These are phyloP conservation scores for Ascoidea asiatica DNA, from an alignment of 805 yeast genomes.

Conservation along the genomic window DNA sequence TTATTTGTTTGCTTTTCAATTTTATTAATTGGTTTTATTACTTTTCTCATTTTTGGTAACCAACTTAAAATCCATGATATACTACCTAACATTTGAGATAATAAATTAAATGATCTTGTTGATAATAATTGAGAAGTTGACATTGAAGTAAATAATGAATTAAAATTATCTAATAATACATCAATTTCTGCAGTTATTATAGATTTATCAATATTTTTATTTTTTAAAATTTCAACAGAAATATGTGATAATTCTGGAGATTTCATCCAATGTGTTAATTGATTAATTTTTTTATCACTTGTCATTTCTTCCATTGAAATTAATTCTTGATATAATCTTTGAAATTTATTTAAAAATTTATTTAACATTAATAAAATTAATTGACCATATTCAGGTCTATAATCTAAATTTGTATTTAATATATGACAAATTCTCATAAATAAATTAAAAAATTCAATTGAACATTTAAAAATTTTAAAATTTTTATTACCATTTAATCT, in stretches of 20 bases:
- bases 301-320: conserved; percentile 6
- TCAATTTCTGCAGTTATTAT: conserved; percentile 17
- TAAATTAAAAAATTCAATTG: conserved; percentile 31
- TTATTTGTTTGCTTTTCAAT: conserved; percentile 1
- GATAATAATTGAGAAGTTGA: conserved; percentile 42
- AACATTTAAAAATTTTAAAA: conserved; percentile 24
- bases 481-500: conserved; percentile 4
- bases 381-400: conserved; percentile 39
- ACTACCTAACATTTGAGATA: conserved; percentile 40
- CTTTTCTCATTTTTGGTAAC: conserved; percentile 42
- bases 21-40: conserved; percentile 15
- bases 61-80: conserved; percentile 44
- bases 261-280: conserved; percentile 21
- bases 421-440: conserved; percentile 34
- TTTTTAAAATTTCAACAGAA: conserved; percentile 20
- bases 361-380: conserved; percentile 23
- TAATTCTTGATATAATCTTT: conserved; percentile 17
- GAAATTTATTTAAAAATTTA: conserved; percentile 23
- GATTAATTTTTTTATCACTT: conserved; percentile 9
- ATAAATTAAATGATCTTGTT: conserved; percentile 32
- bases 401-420: conserved; percentile 46
- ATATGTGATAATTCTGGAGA: conserved; percentile 18
- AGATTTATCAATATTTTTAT: conserved; percentile 9
- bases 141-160: conserved; percentile 18
- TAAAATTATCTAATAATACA: conserved; percentile 16